Base-by-base conservation (phyloP, 192 early-diverging fungal species). In the Coemansia sp. region DNA sequence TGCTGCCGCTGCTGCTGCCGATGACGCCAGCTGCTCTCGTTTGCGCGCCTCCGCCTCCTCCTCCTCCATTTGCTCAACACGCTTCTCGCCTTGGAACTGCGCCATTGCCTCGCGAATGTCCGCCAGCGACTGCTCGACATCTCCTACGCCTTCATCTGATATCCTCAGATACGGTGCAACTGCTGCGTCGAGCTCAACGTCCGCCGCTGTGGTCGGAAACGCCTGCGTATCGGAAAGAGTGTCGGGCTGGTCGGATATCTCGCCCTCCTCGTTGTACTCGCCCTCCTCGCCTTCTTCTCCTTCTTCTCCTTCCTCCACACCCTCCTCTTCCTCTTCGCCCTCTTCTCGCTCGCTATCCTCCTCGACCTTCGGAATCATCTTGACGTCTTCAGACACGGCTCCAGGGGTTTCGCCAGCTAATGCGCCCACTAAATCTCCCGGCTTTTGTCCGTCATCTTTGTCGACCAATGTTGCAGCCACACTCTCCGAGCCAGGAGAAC, bases 181-280 rank as follows among this genome's bases (percentile, higher is more conserved):
- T 7, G 58, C 30, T 6, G 33, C 22, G 35, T 65, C 73, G 0
- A 66, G 51, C 6, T 69, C 58, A 5, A 32, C 18, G 15, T 45
- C 42, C 1, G 6, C 25, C 23, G 42, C 9, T 27, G 27, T 26
- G 11, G 25, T 27, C 56, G 3, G 41, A 21, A 1, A n/a, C 26
- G 18, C 8, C 18, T 3, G 35, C 27, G 6, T 23, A 11, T 7
- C 27, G 36, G 0, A 34, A 1, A 34, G 43, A 19, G 41, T 14
- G 8, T 51, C 56, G 3, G 17, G 36, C 0, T 65, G 52, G 29
- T 77, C 73, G 9, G 73, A 62, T 37, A 77, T 77, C 27, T 77
- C 73, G 15, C 73, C 73, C 33, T 77, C 73, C 43, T 77, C 73
- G 41, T 77, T 40, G 14, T 55, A 56, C 30, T 74, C 73, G 66